These are phyloP conservation scores for Pulicaria dysenterica DNA, from an alignment of 129 eudicot species.

Conservation along the genomic window DNA sequence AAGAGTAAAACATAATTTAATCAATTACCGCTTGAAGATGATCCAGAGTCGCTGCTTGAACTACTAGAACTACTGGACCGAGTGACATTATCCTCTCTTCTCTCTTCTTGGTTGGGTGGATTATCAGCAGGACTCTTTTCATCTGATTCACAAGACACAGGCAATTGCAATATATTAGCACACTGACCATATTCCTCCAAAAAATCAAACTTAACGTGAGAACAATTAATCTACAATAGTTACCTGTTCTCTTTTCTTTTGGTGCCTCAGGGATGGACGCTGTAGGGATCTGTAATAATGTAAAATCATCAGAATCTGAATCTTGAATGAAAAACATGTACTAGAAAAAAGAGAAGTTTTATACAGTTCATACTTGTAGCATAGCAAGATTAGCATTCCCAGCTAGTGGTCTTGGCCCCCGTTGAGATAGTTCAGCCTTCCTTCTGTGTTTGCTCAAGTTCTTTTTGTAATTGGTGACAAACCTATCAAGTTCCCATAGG, in stretches of 20 bases:
- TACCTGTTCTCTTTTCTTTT: constrained; percentile 57
- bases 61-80: constrained; percentile 90
- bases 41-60: constrained; percentile 92
- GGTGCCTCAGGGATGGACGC: constrained; percentile 36
- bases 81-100: constrained; percentile 53
- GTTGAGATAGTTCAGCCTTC: constrained; percentile 77
- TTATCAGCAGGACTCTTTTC: constrained; percentile 40
- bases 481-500: constrained; percentile 96
- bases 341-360: background rate
- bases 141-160: constrained; percentile 36
- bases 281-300: constrained; percentile 56
- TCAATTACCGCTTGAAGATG: constrained; percentile 82
- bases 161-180: constrained; percentile 17
- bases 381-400: constrained; percentile 31
- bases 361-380: constrained; percentile 37
- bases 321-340: background rate
- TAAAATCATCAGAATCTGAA: constrained; percentile 19
- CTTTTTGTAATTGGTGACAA: constrained; percentile 92
- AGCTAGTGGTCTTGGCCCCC: constrained; percentile 50
- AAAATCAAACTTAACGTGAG: background rate
- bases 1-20: background rate
- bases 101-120: constrained; percentile 54
- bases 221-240: background rate
- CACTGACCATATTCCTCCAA: background rate
- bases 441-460: constrained; percentile 84